Percentiles rank a stretch among this genome's conserved stretches.
Conservation (phyloP, 2,329 filamentous ascomycete genomes). For the Talaromyces pinophilus region DNA sequence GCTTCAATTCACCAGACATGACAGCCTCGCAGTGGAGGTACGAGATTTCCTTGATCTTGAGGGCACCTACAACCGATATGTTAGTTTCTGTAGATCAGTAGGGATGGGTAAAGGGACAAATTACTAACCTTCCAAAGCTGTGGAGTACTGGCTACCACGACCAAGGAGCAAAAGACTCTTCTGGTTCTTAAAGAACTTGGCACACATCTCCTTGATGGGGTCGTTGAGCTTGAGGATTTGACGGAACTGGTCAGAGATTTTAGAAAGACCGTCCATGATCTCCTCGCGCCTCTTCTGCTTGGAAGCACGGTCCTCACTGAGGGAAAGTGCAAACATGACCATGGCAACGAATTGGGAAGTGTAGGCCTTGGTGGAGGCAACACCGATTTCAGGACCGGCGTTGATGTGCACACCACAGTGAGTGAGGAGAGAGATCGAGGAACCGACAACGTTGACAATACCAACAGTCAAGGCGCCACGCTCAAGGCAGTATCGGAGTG, state of each 20-base stretch:
- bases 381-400: slow-evolving; percentile 96
- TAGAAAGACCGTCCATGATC: slow-evolving; percentile 90
- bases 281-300: slow-evolving; percentile 90
- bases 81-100: slow-evolving; percentile 22
- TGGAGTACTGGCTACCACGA: slow-evolving; percentile 89
- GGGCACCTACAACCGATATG: slow-evolving; percentile 58
- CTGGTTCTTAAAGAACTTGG: slow-evolving; percentile 92
- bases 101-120: background rate
- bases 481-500: slow-evolving; percentile 96
- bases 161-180: slow-evolving; percentile 93
- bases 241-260: slow-evolving; percentile 88
- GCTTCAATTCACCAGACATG: slow-evolving; percentile 99
- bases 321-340: slow-evolving; percentile 98
- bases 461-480: slow-evolving; percentile 95
- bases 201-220: slow-evolving; percentile 90
- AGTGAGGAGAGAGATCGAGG: slow-evolving; percentile 96
- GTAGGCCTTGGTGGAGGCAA: slow-evolving; percentile 98
- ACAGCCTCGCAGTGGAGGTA: slow-evolving; percentile 99
- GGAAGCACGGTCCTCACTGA: slow-evolving; percentile 93
- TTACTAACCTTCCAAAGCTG: slow-evolving; percentile 76
- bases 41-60: slow-evolving; percentile 99
- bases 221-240: slow-evolving; percentile 88
- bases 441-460: slow-evolving; percentile 98
- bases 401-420: slow-evolving; percentile 99
- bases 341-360: slow-evolving; percentile 99